phyloP scores from a whole-genome alignment of 2,329 filamentous ascomycete species.

The Myriosclerotinia curreyana region DNA sequence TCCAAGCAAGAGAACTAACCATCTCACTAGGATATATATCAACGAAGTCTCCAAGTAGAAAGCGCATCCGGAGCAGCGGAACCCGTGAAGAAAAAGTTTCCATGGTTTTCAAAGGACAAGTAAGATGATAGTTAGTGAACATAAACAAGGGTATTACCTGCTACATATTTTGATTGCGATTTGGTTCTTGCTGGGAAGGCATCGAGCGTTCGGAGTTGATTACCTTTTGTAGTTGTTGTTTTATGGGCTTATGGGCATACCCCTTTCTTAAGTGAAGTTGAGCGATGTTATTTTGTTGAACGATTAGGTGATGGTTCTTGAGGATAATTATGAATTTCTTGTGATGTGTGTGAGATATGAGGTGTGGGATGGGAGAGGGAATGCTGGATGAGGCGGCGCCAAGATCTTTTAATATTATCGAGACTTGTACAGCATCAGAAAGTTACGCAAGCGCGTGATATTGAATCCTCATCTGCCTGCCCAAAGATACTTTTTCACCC shows the following conservation, averaged over 20 bases:
- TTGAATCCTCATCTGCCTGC: not conserved
- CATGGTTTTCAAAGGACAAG: slow-evolving; percentile 51
- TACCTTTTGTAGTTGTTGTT: slow-evolving; percentile 5
- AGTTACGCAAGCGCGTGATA: not conserved
- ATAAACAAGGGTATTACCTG: slow-evolving; percentile 1
- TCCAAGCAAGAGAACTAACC: slow-evolving; percentile 20
- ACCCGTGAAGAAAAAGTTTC: slow-evolving; percentile 61
- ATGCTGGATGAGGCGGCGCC: no score
- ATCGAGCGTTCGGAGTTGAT: slow-evolving; percentile 6
- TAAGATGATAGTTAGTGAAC: slow-evolving; percentile 16
- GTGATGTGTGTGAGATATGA: not conserved
- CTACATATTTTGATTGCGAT: not conserved
- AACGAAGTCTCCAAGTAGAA: slow-evolving; percentile 59
- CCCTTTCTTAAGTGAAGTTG: not conserved
- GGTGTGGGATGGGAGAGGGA: not conserved
- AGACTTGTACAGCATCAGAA: not conserved
- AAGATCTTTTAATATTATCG: no score
- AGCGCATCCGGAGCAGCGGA: slow-evolving; percentile 49
- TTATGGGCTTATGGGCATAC: slow-evolving; percentile 6
- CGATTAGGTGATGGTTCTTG: not conserved
- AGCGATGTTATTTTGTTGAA: not conserved
- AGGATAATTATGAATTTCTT: not conserved
- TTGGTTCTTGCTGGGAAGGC: slow-evolving; percentile 6
- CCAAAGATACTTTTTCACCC: not conserved
- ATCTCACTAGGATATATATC: slow-evolving; percentile 57